Conservation (phyloP, 2,329 filamentous ascomycete genomes). For the Colletotrichum somersetense region DNA sequence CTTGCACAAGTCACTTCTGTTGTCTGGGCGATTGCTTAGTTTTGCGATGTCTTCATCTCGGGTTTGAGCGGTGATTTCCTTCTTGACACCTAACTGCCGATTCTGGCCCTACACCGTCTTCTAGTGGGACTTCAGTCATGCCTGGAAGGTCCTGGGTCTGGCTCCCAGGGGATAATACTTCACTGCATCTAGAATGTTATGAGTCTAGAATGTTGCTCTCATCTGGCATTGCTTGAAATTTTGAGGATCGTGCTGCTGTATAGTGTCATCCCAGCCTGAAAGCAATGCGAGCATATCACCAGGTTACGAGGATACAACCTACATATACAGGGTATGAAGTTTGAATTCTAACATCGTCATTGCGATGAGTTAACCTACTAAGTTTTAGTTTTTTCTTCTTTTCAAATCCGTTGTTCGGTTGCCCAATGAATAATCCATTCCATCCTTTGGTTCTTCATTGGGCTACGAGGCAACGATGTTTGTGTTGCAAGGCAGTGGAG, state of each 20-base stretch:
- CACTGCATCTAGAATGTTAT: too few species aligned
- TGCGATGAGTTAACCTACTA: not conserved
- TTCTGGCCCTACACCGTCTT: not conserved
- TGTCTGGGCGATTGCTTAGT: not conserved
- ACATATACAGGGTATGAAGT: not conserved
- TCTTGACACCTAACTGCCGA: not conserved
- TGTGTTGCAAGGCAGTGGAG: not conserved
- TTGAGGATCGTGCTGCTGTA: not conserved
- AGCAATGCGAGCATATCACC: not conserved
- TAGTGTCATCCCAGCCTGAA: not conserved
- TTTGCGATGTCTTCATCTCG: slow-evolving; percentile 8
- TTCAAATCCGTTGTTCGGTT: not conserved
- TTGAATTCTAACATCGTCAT: not conserved
- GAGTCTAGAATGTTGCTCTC: not conserved
- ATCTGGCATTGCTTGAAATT: not conserved
- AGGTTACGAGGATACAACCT: not conserved
- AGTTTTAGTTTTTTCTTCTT: too few species aligned
- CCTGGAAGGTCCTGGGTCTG: too few species aligned
- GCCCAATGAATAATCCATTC: not conserved
- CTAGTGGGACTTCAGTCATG: not conserved
- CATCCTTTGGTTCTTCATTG: not conserved
- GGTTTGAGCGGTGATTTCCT: slow-evolving; percentile 9
- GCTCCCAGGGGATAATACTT: too few species aligned
- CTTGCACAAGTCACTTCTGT: not conserved
- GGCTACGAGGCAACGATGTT: not conserved